These are phyloP conservation scores for Cinnamomum micranthum DNA, from an alignment of 164 flowering plant genomes.

Conservation along the genomic window DNA sequence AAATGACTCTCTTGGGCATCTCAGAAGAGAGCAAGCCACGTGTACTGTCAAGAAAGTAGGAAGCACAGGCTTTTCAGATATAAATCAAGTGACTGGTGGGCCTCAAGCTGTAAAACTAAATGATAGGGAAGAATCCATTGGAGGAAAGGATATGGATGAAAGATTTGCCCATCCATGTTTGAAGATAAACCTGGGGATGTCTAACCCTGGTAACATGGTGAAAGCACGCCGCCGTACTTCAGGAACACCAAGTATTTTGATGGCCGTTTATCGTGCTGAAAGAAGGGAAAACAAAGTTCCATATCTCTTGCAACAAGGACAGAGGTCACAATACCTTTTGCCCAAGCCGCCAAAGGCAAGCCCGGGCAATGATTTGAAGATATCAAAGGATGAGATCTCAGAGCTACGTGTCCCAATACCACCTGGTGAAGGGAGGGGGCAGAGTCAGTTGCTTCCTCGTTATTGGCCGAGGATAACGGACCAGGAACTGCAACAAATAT, in stretches of 20 bases:
- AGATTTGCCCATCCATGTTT: slow-evolving; percentile 49
- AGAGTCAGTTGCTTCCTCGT: slow-evolving; percentile 89
- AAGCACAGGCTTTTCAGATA: slow-evolving; percentile 26
- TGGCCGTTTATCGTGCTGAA: slow-evolving; percentile 37
- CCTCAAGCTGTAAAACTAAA: slow-evolving; percentile 35
- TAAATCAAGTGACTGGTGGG: slow-evolving; percentile 42
- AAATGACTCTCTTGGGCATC: slow-evolving; percentile 28
- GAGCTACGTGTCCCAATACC: slow-evolving; percentile 80
- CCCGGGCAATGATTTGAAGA: slow-evolving; percentile 34
- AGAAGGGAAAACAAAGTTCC: slow-evolving; percentile 35
- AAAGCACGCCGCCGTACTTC: slow-evolving; percentile 18
- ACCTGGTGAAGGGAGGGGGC: slow-evolving; percentile 87
- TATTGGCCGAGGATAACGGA: slow-evolving; percentile 98
- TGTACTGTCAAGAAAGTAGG: slow-evolving; percentile 37
- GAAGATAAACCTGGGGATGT: slow-evolving; percentile 46
- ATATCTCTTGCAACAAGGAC: slow-evolving; percentile 45
- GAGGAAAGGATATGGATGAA: slow-evolving; percentile 29
- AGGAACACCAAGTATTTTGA: slow-evolving; percentile 24
- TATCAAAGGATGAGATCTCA: slow-evolving; percentile 36
- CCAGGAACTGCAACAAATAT: slow-evolving; percentile 77
- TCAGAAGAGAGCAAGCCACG: slow-evolving; percentile 47
- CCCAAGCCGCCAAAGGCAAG: slow-evolving; percentile 55
- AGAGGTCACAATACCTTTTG: slow-evolving; percentile 57
- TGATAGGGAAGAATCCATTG: slow-evolving; percentile 19
- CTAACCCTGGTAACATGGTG: slow-evolving; percentile 7